These are phyloP conservation scores for Potentilla sterilis DNA, from an alignment of 306 rosid species.

Conservation along the genomic window DNA sequence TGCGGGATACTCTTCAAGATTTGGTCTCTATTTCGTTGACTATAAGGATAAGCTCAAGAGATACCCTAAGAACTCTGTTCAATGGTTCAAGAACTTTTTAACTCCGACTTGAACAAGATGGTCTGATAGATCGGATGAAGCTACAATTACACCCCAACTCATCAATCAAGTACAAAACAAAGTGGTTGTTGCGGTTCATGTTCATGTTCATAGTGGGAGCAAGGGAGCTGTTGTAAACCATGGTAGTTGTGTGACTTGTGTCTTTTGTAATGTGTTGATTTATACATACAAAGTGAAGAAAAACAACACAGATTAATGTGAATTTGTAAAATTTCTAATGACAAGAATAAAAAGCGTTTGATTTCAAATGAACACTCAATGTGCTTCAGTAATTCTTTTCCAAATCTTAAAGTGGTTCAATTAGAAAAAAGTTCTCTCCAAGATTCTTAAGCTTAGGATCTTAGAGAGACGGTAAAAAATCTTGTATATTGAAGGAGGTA, in stretches of 20 bases:
- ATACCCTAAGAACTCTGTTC: constrained; percentile 70
- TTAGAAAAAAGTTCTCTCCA: no score
- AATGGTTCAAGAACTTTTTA: constrained; percentile 80
- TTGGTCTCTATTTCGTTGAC: constrained; percentile 75
- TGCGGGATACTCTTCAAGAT: constrained; percentile 69
- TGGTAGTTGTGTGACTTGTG: background rate
- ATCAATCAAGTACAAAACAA: background rate
- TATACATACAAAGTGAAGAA: background rate
- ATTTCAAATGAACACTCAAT: background rate
- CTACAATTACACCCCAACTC: constrained; percentile 1
- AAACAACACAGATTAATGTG: background rate
- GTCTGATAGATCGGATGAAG: background rate
- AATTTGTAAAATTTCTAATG: background rate
- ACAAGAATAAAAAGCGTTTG: background rate
- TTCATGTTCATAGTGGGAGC: background rate
- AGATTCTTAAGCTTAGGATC: no score
- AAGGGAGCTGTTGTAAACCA: background rate
- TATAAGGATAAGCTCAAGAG: constrained; percentile 73
- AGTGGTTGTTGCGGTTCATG: background rate
- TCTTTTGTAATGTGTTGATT: background rate
- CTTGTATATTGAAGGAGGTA: no score
- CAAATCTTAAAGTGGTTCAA: no score
- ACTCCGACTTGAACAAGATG: constrained; percentile 24
- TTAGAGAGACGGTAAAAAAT: no score
- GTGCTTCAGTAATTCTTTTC: no score